A percentile compares a stretch with the other conserved stretches of the same genome.
Evolutionary conservation across 148 eudicot genomes (phyloP).

Genomic region (Nyssa sinensis): DNA sequence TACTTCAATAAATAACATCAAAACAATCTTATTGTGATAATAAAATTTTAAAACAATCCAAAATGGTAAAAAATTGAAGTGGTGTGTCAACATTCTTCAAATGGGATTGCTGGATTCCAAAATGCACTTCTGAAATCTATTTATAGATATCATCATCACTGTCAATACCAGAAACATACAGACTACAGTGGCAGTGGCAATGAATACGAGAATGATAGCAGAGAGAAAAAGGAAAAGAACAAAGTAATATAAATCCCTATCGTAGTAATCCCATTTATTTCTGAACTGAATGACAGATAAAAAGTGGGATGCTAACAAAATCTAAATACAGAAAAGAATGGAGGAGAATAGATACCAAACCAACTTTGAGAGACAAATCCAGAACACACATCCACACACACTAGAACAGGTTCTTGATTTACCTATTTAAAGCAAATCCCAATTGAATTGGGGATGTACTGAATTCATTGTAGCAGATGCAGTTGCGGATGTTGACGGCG

Average conservation of each 20-base stretch:
- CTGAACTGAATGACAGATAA: slow-evolving; percentile 24
- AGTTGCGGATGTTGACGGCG: slow-evolving; percentile 46
- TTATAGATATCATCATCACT: background rate
- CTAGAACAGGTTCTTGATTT: slow-evolving; percentile 25
- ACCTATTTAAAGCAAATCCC: slow-evolving; percentile 72
- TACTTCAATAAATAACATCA: no score
- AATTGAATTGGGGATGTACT: slow-evolving; percentile 52
- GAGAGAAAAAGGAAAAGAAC: slow-evolving; percentile 10
- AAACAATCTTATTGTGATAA: no score
- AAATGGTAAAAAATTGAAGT: no score
- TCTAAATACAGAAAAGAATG: slow-evolving; percentile 86
- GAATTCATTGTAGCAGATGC: slow-evolving; percentile 24
- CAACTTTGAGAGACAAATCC: slow-evolving; percentile 40
- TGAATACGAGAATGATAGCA: background rate
- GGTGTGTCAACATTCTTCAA: no score
- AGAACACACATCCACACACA: slow-evolving; percentile 52
- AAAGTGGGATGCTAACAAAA: slow-evolving; percentile 43
- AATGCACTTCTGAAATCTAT: background rate
- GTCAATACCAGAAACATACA: slow-evolving; percentile 21
- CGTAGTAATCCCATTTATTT: slow-evolving; percentile 46
- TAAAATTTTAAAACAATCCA: no score
- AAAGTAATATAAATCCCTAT: slow-evolving; percentile 12
- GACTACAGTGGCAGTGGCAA: no score
- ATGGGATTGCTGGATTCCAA: background rate
- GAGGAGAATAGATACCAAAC: slow-evolving; percentile 50